Base-by-base conservation (phyloP, 1,139 yeast genomes). In the Protomyces pachydermus region DNA sequence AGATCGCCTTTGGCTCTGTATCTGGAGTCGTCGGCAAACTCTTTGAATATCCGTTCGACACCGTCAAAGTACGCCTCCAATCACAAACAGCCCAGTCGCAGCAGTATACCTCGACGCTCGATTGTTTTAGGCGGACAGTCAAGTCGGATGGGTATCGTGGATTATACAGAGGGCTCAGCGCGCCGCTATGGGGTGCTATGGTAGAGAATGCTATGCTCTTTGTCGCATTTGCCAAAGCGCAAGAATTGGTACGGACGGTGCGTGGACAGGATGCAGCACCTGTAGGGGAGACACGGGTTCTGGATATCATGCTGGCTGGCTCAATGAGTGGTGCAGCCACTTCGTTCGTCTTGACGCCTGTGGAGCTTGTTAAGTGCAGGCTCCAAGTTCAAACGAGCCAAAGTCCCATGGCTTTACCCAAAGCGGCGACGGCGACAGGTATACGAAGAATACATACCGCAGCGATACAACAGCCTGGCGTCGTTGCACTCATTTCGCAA, bases 1-100 rank as follows among this genome's bases (percentile, higher is more conserved):
- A 58, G 35, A 58, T 58, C 18, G 18, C 32, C 34, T 58, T 51
- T 34, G 64, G 64, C 8, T 46, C 67, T 14, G 66, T 80, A 10
- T 84, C 97, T 0, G 98, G 98, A 8, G 86, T 89, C 68, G 76
- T 84, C 9, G 97, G 97, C 2, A 91, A 91, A 72, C 72, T 88
- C 39, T 82, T 91, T 5, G 98, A 91, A 74, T 91, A 85, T 71
- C 98, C 98, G 0, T 89, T 91, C 70, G 98, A 91, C 72, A 91
- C 98, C 0, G 82, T 91, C 61, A 91, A 91, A 74, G 98, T 91
- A 2, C 79, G 97, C 65, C 79, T 91, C 39, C 98, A 91, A 74
- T 84, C 96, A 0, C 85, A 84, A 69, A 82, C 84, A 1, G 78
- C 81, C 34, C 74, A 76, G 54, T 67, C 67, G 12, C 83, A 83